Percentiles rank a stretch among this genome's conserved stretches.
Conservation (phyloP, 1,284 basidiomycete species). For the Hymenochaete sp. region DNA sequence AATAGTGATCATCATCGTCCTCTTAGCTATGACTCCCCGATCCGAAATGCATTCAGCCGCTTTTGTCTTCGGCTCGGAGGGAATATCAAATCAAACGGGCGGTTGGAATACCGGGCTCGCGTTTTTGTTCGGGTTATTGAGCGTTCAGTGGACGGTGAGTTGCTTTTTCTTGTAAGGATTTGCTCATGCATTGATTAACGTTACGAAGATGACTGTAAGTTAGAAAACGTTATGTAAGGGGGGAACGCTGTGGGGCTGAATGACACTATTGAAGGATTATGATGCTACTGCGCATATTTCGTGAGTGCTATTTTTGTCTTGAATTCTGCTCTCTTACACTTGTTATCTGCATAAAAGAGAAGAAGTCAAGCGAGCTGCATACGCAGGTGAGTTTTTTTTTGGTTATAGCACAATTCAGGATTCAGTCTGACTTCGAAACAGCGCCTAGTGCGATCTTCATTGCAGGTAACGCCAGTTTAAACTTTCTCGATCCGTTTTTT, state of each 20-base stretch:
- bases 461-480: slow-evolving; percentile 47
- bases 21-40: slow-evolving; percentile 71
- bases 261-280: slow-evolving; percentile 37
- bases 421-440: slow-evolving; percentile 20
- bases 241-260: background rate
- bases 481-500: background rate
- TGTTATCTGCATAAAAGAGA: slow-evolving; percentile 39
- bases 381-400: slow-evolving; percentile 48
- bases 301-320: slow-evolving; percentile 32
- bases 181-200: background rate
- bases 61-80: slow-evolving; percentile 72
- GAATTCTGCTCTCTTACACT: background rate
- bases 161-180: slow-evolving; percentile 11
- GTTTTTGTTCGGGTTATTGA: slow-evolving; percentile 82
- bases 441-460: slow-evolving; percentile 77
- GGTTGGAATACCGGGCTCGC: slow-evolving; percentile 76
- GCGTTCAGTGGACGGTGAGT: slow-evolving; percentile 85
- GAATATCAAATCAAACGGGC: slow-evolving; percentile 67
- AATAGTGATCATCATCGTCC: slow-evolving; percentile 74
- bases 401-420: background rate
- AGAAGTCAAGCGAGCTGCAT: slow-evolving; percentile 83
- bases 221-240: background rate
- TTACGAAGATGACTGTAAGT: slow-evolving; percentile 56
- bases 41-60: slow-evolving; percentile 71
- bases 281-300: slow-evolving; percentile 84